Evolutionary conservation across 306 rosid genomes (phyloP), one percentile per base, ranked within the genome.

Genomic region (Cicer arietinum): DNA sequence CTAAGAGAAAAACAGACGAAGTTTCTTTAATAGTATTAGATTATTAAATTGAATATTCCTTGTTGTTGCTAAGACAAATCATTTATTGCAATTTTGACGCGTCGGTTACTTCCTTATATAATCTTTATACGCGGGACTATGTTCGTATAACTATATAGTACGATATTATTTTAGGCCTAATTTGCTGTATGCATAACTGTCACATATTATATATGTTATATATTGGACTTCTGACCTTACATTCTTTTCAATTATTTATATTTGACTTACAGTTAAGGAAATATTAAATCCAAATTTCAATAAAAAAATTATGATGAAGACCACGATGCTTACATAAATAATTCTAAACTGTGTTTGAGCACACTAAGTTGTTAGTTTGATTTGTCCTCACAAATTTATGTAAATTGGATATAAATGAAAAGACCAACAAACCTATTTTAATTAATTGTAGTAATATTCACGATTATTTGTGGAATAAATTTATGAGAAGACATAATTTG

Each of bases 51-150:
- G 41, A 7, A 60, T 20, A 53, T 43, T 51, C 70, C 78, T 76
- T 65, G 77, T 80, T 68, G 17, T 25, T 44, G 71, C 50, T 30
- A 51, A 2, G 63, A 59, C 82, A 46, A 13, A 46, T 7, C 73
- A 77, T 77, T 82, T 56, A 82, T 54, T 82, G 76, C 83, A 68
- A 56, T 1, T 62, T 73, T 73, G 81, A 85, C 89, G 84, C 81
- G 89, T 82, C 79, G 74, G 71, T 74, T 74, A 52, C 74, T 10
- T 47, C 6, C 30, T 14, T 14, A 14, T 14, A 17, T 57, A 3
- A 67, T 30, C 51, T 41, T 67, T 74, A 18, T 30, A 82, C 85
- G 73, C 85, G 80, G 85, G 71, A 67, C 85, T 67, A 50, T 40
- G 16, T 59, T 77, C 72, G 54, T 50, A 30, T 30, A 30, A 45